These are phyloP conservation scores for Arabidopsis suecica DNA, from an alignment of 345 rosid genomes.

Conservation along the genomic window DNA sequence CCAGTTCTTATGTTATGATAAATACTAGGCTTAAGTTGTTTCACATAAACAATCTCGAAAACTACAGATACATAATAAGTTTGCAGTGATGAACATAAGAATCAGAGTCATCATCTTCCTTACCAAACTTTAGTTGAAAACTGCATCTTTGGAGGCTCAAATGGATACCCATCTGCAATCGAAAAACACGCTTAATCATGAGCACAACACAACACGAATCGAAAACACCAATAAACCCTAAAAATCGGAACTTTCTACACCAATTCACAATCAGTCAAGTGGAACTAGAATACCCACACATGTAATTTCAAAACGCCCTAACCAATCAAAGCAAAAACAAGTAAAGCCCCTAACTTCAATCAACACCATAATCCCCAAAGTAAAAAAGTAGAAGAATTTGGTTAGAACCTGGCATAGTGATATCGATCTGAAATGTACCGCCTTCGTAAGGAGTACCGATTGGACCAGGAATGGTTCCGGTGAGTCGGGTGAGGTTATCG, in stretches of 20 bases:
- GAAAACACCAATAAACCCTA: slow-evolving; percentile 16
- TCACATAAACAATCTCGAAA: slow-evolving; percentile 4
- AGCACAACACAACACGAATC: not conserved
- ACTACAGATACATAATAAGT: not conserved
- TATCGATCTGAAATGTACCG: slow-evolving; percentile 85
- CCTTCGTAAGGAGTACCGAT: slow-evolving; percentile 93
- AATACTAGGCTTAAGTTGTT: not conserved
- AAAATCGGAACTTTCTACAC: not conserved
- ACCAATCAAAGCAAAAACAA: slow-evolving; percentile 28
- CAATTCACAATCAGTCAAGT: not conserved
- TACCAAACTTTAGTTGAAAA: slow-evolving; percentile 98
- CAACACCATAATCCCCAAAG: not conserved
- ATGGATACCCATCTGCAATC: slow-evolving; percentile 95
- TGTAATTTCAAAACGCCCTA: not conserved
- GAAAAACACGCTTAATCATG: not conserved
- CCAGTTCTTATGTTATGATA: not conserved
- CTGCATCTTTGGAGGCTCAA: slow-evolving; percentile 99
- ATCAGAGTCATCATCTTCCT: slow-evolving; percentile 38
- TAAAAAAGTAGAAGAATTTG: not conserved
- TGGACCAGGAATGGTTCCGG: slow-evolving; percentile 90
- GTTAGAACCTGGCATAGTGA: slow-evolving; percentile 67
- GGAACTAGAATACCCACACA: not conserved
- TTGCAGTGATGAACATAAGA: not conserved
- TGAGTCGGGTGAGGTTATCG: slow-evolving; percentile 71
- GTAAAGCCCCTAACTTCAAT: slow-evolving; percentile 5